Base-by-base conservation (phyloP, 2,329 filamentous ascomycete genomes). In the Cercospora sesami region DNA sequence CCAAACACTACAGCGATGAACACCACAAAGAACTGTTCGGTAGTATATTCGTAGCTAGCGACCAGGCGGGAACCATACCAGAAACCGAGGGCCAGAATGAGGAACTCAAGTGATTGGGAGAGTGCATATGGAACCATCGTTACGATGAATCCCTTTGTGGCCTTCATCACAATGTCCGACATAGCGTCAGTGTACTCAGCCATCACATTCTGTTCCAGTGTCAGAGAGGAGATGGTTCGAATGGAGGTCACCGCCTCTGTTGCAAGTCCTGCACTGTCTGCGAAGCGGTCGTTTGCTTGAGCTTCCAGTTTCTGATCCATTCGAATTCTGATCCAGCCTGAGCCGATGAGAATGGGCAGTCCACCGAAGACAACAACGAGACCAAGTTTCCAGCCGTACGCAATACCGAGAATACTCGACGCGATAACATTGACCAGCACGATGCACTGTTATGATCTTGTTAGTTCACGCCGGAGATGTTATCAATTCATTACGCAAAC, bases 1-100 rank as follows among this genome's bases (percentile, higher is more conserved):
- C 89, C 89, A 70, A 91, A 86, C 30, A 91, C 85, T 8, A 75
- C 69, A 0, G 89, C 86, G 77, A 90, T 87, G 76, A 90, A 91
- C 31, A 86, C 81, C 1, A 86, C 81, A 73, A 87, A 87, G 74
- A 87, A 88, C 21, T 83, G 77, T 3, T 78, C 68, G 5, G 72
- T 73, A 5, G 72, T 74, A 71, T 80, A 79, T 53, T 80, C 76
- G 12, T 74, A 72, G 45, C 68, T 74, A 5, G 75, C 72, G 30
- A 80, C 71, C 6, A 80, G 72, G 28, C 72, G 72, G 3, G 74
- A 75, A 2, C 79, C 79, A 58, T 74, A 75, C 78, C 78, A 79
- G 73, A 79, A 79, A 1, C 76, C 78, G 23, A 79, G 71, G 16
- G 72, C 76, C 63, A 77, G 69, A 23, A 75, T 71, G 5, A 77